Evolutionary conservation across 2,329 filamentous ascomycete species (phyloP).

Genomic region (Arthroderma sp.): DNA sequence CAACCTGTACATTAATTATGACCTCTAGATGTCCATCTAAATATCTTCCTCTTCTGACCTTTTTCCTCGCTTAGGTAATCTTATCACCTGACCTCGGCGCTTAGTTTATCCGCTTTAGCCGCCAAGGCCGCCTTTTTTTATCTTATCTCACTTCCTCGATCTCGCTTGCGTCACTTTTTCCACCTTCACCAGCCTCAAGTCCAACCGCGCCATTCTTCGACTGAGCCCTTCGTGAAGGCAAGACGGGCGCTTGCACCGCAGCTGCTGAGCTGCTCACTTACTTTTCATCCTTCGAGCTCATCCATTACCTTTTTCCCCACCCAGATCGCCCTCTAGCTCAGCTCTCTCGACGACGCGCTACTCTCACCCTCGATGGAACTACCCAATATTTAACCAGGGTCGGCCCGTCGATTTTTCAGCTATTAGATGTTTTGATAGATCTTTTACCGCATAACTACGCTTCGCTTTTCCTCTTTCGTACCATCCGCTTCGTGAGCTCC

Average conservation of each 20-base stretch:
- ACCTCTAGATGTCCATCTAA: neutral
- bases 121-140: neutral
- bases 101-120: neutral
- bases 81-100: neutral
- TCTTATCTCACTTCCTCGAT: constrained; percentile 1
- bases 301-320: neutral
- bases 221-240: neutral
- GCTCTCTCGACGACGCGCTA: neutral
- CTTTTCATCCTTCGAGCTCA: neutral
- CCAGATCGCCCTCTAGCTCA: neutral
- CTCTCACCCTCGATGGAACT: neutral
- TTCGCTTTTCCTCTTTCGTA: neutral
- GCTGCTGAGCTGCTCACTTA: neutral
- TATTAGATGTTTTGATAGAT: neutral
- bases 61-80: neutral
- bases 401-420: neutral
- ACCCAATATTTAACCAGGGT: neutral
- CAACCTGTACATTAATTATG: neutral
- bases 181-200: neutral
- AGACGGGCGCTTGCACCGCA: neutral
- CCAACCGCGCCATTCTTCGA: neutral
- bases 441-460: neutral
- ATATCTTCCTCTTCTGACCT: neutral
- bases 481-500: neutral
- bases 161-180: neutral